Conservation (phyloP, 306 rosid genomes). For the Prunus persica region DNA sequence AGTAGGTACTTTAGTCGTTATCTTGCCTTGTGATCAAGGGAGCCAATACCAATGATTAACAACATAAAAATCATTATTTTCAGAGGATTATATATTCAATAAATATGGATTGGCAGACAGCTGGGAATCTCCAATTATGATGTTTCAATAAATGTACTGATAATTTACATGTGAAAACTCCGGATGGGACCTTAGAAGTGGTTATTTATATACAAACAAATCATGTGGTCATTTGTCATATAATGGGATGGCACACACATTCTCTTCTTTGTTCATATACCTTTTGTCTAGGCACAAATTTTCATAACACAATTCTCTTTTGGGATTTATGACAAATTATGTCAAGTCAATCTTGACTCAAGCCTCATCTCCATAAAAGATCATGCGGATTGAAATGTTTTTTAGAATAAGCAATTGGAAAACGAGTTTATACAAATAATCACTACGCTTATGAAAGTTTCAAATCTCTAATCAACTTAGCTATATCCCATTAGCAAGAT, state of each 20-base stretch:
- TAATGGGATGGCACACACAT: not conserved
- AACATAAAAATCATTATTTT: not conserved
- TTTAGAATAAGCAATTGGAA: too few relatives aligned
- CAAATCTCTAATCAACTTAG: too few relatives aligned
- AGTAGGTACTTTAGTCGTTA: not conserved
- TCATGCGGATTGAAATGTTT: not conserved
- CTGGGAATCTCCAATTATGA: not conserved
- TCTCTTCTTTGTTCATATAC: not conserved
- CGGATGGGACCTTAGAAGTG: not conserved
- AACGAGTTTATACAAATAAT: too few relatives aligned
- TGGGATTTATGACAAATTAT: not conserved
- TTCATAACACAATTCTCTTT: not conserved
- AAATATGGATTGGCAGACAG: not conserved
- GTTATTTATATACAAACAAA: not conserved
- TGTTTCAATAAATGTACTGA: not conserved
- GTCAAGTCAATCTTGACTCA: not conserved
- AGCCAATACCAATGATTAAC: not conserved
- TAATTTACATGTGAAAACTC: not conserved
- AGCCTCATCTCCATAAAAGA: not conserved
- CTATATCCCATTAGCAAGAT: accelerated
- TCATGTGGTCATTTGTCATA: not conserved
- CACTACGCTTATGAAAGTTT: accelerated
- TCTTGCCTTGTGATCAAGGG: not conserved
- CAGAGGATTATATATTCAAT: not conserved
- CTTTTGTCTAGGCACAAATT: not conserved